phyloP scores from a whole-genome alignment of 2,329 filamentous ascomycete species.

The Ceratocystiopsis minuta region DNA sequence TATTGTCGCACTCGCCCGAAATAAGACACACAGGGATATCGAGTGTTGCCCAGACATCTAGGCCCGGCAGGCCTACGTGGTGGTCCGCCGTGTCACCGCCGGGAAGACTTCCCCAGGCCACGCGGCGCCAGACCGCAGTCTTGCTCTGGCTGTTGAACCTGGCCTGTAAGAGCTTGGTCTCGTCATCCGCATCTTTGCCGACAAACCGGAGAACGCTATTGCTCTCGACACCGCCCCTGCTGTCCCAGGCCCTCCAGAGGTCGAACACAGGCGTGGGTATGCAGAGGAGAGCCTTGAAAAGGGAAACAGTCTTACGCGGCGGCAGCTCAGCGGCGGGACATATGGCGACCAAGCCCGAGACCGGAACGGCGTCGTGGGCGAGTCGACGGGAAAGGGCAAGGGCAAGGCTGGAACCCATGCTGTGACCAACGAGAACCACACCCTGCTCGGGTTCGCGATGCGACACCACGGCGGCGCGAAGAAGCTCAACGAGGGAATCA shows the following conservation, averaged over 20 bases:
- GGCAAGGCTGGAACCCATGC: constrained; percentile 69
- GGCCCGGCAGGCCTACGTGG: constrained; percentile 48
- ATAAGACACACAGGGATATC: constrained; percentile 60
- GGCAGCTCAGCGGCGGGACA: constrained; percentile 55
- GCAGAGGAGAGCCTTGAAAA: constrained; percentile 40
- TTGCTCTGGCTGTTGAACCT: constrained; percentile 68
- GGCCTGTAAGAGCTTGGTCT: constrained; percentile 49
- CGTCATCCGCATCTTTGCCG: constrained; percentile 44
- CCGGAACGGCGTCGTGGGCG: constrained; percentile 19
- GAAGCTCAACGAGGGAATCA: constrained; percentile 55
- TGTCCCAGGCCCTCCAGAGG: constrained; percentile 60
- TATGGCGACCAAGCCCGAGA: constrained; percentile 52
- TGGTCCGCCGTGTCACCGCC: constrained; percentile 33
- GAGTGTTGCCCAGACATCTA: constrained; percentile 54
- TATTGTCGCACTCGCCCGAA: constrained; percentile 55
- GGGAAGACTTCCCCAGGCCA: constrained; percentile 57
- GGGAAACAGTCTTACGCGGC: constrained; percentile 15
- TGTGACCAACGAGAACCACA: constrained; percentile 71
- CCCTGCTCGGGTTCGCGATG: constrained; percentile 55
- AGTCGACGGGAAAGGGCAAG: constrained; percentile 43
- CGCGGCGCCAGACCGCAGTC: constrained; percentile 66
- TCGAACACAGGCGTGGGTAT: constrained; percentile 60
- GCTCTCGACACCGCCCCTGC: constrained; percentile 60
- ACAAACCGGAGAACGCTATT: constrained; percentile 64
- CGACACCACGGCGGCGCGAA: constrained; percentile 56